Percentiles rank a stretch among this genome's conserved stretches.
These are phyloP conservation scores for Lactarius hatsudake DNA, from an alignment of 768 basidiomycete species.

Conservation along the genomic window DNA sequence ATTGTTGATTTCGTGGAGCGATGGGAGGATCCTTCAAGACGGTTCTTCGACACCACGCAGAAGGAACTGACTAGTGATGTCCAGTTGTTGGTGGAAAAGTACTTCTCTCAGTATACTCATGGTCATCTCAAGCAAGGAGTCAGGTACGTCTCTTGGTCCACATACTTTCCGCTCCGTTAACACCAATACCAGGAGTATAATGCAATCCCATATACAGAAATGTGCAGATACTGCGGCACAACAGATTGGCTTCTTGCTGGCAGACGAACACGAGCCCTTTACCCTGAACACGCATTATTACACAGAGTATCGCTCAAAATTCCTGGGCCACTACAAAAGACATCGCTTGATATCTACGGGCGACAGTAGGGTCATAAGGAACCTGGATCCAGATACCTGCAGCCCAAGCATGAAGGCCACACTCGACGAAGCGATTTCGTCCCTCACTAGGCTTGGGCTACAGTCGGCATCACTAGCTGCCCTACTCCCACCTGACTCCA, in stretches of 20 bases:
- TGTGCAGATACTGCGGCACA: conserved; percentile 5
- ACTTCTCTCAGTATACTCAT: conserved; percentile 28
- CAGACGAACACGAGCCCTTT: conserved; percentile 25
- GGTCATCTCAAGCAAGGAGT: conserved; percentile 27
- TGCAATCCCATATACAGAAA: conserved; percentile 14
- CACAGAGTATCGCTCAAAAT: conserved; percentile 42
- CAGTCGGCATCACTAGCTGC: conserved; percentile 42
- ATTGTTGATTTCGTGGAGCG: conserved; percentile 23
- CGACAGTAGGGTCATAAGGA: background rate
- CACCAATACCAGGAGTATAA: conserved; percentile 4
- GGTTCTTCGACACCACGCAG: conserved; percentile 27
- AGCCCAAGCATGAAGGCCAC: background rate
- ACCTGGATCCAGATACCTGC: background rate
- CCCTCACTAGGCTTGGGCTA: conserved; percentile 42
- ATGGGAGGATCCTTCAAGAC: conserved; percentile 28
- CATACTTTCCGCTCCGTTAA: background rate
- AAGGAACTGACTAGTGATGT: conserved; percentile 24
- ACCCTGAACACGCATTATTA: conserved; percentile 31
- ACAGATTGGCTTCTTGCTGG: conserved; percentile 19
- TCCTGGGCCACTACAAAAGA: conserved; percentile 48
- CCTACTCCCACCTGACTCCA: conserved; percentile 48
- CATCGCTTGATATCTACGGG: conserved; percentile 13
- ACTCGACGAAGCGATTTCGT: conserved; percentile 34
- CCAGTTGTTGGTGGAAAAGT: conserved; percentile 18
- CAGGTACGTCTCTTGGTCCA: conserved; percentile 11